A percentile compares a stretch with the other conserved stretches of the same genome.
Conservation (phyloP, 2,329 filamentous ascomycete genomes). For the Cryoendolithus antarcticus region DNA sequence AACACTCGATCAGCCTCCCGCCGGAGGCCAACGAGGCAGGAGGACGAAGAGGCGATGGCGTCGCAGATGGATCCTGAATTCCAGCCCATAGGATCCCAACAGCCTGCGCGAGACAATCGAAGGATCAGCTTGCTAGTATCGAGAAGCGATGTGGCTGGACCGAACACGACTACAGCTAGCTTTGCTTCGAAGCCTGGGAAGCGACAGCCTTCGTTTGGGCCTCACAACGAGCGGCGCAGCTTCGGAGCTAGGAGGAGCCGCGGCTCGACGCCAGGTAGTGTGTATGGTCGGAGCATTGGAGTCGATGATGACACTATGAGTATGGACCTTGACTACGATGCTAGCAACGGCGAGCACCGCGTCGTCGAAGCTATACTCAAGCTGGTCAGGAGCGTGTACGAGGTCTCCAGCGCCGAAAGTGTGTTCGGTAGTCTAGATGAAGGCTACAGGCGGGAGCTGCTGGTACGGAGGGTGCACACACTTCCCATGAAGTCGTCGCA, state of each 20-base stretch:
- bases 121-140: slow-evolving; percentile 86
- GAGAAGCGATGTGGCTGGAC: slow-evolving; percentile 68
- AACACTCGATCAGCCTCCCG: slow-evolving; percentile 11
- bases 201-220: slow-evolving; percentile 59
- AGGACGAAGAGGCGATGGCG: slow-evolving; percentile 35
- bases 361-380: slow-evolving; percentile 15
- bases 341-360: slow-evolving; percentile 16
- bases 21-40: slow-evolving; percentile 15
- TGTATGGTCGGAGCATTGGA: slow-evolving; percentile 21
- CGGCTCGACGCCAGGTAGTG: slow-evolving; percentile 43
- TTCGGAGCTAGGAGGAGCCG: slow-evolving; percentile 38
- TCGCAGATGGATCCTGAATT: slow-evolving; percentile 39
- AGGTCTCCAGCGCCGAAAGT: slow-evolving; percentile 18
- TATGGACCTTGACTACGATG: slow-evolving; percentile 22
- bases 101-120: slow-evolving; percentile 48
- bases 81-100: slow-evolving; percentile 31
- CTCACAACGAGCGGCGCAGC: slow-evolving; percentile 51
- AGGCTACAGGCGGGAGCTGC: slow-evolving; percentile 21
- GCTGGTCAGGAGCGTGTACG: slow-evolving; percentile 18
- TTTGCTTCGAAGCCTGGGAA: slow-evolving; percentile 45
- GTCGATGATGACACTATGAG: slow-evolving; percentile 22
- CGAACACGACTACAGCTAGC: slow-evolving; percentile 28
- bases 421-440: slow-evolving; percentile 21
- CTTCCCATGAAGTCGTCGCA: slow-evolving; percentile 6
- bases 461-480: slow-evolving; percentile 22